phyloP scores from a whole-genome alignment of 257 asterid genomes.

The Scutellaria minor region DNA sequence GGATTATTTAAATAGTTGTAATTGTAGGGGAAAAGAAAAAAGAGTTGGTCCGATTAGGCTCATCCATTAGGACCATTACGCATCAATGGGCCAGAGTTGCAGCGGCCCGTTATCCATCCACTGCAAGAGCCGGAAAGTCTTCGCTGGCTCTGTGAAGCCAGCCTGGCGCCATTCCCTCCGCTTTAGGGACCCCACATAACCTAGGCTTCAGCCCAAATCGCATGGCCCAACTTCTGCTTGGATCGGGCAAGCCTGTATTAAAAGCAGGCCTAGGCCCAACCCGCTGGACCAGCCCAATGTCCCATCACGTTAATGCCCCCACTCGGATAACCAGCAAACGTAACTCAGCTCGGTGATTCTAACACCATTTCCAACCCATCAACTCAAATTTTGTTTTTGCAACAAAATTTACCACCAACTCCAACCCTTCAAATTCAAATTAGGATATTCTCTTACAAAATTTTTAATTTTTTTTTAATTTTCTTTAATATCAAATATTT shows the following conservation, averaged over 20 bases:
- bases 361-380: too few species aligned
- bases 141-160: too few species aligned
- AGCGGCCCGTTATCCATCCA: constrained; percentile 2
- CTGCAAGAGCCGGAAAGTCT: not conserved
- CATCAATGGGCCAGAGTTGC: not conserved
- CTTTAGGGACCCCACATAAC: not conserved
- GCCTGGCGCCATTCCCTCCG: not conserved
- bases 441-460: too few species aligned
- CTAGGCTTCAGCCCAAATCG: not conserved
- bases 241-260: not conserved
- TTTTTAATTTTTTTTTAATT: too few species aligned
- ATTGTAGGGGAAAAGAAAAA: too few species aligned
- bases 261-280: not conserved
- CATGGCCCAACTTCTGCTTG: constrained; percentile 13
- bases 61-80: not conserved
- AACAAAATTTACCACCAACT: too few species aligned
- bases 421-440: too few species aligned
- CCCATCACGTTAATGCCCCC: not conserved
- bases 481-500: too few species aligned
- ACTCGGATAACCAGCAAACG: not conserved
- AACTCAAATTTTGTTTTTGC: too few species aligned
- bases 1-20: too few species aligned
- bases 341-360: not conserved
- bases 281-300: not conserved
- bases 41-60: not conserved